phyloP scores from a whole-genome alignment of 371 early-diverging fungal genomes.

The Globomyces sp. region DNA sequence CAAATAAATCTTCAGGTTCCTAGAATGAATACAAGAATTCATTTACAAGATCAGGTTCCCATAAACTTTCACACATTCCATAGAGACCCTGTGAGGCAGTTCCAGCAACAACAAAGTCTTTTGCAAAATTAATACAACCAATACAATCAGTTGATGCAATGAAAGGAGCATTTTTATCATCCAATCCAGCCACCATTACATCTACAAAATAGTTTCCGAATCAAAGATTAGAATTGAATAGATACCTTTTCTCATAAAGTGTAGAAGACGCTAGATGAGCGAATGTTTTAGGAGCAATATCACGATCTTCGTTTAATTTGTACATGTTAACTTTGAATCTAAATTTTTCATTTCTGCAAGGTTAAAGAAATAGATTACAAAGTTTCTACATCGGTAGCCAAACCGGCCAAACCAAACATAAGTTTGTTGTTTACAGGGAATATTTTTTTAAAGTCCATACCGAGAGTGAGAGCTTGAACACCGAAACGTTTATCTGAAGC shows the following conservation, averaged over 20 bases:
- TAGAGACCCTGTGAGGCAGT: conserved; percentile 89
- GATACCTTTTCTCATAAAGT: conserved; percentile 89
- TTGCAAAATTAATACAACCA: conserved; percentile 94
- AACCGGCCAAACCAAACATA: conserved; percentile 90
- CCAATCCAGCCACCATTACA: conserved; percentile 96
- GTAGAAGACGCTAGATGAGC: conserved; percentile 96
- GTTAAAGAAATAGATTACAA: conserved; percentile 58
- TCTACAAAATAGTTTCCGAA: conserved; percentile 97
- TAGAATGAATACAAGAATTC: conserved; percentile 19
- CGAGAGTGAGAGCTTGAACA: conserved; percentile 90
- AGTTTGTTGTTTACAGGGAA: conserved; percentile 84
- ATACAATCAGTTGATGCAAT: conserved; percentile 97
- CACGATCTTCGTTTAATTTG: conserved; percentile 94
- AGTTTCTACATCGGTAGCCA: conserved; percentile 98
- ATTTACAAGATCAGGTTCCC: conserved; percentile 90
- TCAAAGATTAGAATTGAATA: conserved; percentile 45
- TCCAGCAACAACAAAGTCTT: conserved; percentile 97
- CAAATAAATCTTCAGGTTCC: conserved; percentile 98
- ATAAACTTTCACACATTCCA: conserved; percentile 98
- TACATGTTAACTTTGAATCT: conserved; percentile 97
- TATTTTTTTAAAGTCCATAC: conserved; percentile 92
- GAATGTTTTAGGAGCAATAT: conserved; percentile 94
- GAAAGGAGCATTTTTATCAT: conserved; percentile 87
- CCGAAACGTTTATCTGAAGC: conserved; percentile 87
- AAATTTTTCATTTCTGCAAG: conserved; percentile 76